phyloP scores from a whole-genome alignment of 768 basidiomycete species.

The Leccinum incarnatum region DNA sequence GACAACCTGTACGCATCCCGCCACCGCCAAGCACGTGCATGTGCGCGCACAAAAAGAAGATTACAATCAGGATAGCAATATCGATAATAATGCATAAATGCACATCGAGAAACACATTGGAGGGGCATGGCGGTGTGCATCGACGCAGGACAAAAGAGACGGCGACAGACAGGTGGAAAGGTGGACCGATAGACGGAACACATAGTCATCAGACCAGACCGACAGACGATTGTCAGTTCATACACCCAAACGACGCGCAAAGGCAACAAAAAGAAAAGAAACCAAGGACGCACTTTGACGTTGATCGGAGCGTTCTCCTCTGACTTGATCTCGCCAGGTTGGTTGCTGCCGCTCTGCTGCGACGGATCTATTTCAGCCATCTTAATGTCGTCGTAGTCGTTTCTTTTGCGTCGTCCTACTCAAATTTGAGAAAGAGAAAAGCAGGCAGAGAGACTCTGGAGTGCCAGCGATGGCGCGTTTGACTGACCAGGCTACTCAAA shows the following conservation, averaged over 20 bases:
- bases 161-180: background rate
- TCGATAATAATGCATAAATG: background rate
- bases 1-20: constrained; percentile 51
- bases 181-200: background rate
- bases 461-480: background rate
- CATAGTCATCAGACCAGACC: background rate
- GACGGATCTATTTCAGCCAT: constrained; percentile 14
- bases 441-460: background rate
- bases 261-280: background rate
- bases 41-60: background rate
- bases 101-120: background rate
- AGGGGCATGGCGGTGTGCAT: background rate
- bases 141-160: background rate
- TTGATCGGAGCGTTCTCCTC: constrained; percentile 69
- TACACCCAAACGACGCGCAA: background rate
- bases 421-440: background rate
- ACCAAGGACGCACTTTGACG: constrained; percentile 54
- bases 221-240: background rate
- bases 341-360: constrained; percentile 20
- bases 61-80: background rate
- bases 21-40: background rate
- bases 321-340: constrained; percentile 46
- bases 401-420: background rate
- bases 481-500: background rate
- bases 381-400: background rate